Evolutionary conservation across 2,329 filamentous ascomycete genomes (phyloP), one percentile per base, ranked within the genome.

Genomic region (Claviceps monticola): DNA sequence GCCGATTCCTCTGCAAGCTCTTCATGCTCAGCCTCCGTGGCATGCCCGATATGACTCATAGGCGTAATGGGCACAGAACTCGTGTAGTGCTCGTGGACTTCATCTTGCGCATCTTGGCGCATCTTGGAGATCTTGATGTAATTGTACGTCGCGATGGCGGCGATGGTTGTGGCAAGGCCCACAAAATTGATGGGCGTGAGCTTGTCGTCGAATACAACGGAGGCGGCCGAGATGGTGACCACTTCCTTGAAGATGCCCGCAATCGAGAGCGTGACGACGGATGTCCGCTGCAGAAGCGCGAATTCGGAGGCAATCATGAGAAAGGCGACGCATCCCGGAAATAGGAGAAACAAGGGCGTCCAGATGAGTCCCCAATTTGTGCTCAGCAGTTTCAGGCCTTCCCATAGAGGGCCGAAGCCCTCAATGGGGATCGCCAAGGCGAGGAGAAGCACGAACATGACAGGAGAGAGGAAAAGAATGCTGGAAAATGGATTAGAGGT

Each of bases 181-280:
- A 85, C 78, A 9, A 96, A 72, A 66, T 98, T 98, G 71, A 98
- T 80, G 0, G 83, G 73, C 0, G 90, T 96, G 46, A 98, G 78
- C 48, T 78, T 80, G 64, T 98, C 93, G 60, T 93, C 79, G 71
- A 96, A 98, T 4, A 95, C 82, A 29, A 94, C 66, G 8, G 88
- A 86, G 0, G 91, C 91, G 1, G 88, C 89, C 42, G 81, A 84
- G 61, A 98, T 97, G 14, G 93, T 98, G 51, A 98, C 83, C 42
- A 97, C 93, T 71, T 98, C 93, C 67, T 98, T 98, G 75, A 98
- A 97, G 56, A 98, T 97, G 55, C 93, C 93, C 56, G 90, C 95
- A 59, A 98, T 96, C 49, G 86, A 94, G 46, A 98, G 76, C 0
- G 93, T 97, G 49, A 98, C 93, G 50, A 98, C 93, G 1, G 87